Conservation (phyloP, 2,329 filamentous ascomycete genomes). For the Passalora sequoiae region DNA sequence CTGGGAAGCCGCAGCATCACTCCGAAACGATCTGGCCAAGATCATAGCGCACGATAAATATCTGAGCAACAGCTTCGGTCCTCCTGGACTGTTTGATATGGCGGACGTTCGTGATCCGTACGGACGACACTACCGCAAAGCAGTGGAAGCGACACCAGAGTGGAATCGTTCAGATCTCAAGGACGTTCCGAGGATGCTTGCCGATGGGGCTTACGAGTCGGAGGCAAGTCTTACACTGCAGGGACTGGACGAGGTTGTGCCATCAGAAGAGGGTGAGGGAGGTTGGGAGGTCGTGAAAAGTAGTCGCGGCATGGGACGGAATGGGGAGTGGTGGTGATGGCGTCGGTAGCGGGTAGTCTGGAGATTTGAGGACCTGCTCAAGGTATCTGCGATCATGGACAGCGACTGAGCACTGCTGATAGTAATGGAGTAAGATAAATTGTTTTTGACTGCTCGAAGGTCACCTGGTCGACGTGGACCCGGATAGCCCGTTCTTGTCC, state of each 20-base stretch:
- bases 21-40: too few species aligned
- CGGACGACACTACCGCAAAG: not conserved
- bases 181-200: not conserved
- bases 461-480: too few species aligned
- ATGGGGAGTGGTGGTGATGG: too few species aligned
- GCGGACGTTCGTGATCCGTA: slow-evolving; percentile 2
- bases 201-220: not conserved
- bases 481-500: too few species aligned
- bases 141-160: not conserved
- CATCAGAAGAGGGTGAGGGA: not conserved
- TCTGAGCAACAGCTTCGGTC: not conserved
- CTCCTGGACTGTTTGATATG: not conserved
- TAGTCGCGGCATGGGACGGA: too few species aligned
- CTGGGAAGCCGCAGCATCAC: too few species aligned
- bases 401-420: too few species aligned
- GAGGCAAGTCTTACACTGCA: not conserved
- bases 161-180: slow-evolving; percentile 1
- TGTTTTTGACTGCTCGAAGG: too few species aligned
- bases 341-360: too few species aligned
- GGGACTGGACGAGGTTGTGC: not conserved
- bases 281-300: not conserved
- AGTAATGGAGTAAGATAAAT: too few species aligned
- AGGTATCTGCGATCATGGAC: too few species aligned
- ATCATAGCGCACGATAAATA: not conserved
- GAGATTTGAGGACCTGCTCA: too few species aligned